A percentile compares a stretch with the other conserved stretches of the same genome.
Evolutionary conservation across 352 stramenopile genomes (phyloP).

Genomic region (Pythium sukuiense): DNA sequence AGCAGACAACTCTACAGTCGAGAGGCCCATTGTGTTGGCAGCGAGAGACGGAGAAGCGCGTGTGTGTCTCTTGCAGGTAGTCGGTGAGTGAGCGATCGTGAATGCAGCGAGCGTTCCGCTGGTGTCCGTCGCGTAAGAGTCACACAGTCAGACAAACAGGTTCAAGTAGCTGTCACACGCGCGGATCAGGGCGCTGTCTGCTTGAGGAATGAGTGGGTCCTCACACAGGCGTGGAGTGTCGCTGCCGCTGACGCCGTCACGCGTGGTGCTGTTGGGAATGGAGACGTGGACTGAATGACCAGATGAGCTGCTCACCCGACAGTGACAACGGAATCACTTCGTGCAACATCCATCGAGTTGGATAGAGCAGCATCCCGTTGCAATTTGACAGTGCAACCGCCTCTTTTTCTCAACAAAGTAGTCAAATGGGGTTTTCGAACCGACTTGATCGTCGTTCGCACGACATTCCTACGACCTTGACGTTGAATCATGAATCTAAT

Average conservation of each 20-base stretch:
- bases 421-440: conserved; percentile 14
- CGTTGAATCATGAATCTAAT: conserved; percentile 26
- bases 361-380: not conserved
- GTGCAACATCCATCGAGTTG: not conserved
- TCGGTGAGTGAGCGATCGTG: conserved; percentile 7
- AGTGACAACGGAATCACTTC: conserved; percentile 2
- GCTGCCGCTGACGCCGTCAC: not conserved
- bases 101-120: not conserved
- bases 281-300: not conserved
- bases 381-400: not conserved
- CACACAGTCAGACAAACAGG: too few relatives aligned
- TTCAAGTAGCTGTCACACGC: conserved; percentile 3
- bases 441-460: conserved; percentile 24
- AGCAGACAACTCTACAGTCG: conserved; percentile 11
- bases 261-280: not conserved
- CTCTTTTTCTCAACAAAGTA: not conserved
- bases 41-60: not conserved
- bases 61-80: conserved; percentile 1
- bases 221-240: conserved; percentile 1
- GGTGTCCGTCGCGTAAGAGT: not conserved
- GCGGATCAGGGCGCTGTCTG: not conserved
- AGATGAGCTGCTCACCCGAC: not conserved
- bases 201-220: not conserved
- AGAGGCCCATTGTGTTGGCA: conserved; percentile 6
- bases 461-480: conserved; percentile 9